Conservation (phyloP, 129 eudicot species). For the Saussurea involucrata region DNA sequence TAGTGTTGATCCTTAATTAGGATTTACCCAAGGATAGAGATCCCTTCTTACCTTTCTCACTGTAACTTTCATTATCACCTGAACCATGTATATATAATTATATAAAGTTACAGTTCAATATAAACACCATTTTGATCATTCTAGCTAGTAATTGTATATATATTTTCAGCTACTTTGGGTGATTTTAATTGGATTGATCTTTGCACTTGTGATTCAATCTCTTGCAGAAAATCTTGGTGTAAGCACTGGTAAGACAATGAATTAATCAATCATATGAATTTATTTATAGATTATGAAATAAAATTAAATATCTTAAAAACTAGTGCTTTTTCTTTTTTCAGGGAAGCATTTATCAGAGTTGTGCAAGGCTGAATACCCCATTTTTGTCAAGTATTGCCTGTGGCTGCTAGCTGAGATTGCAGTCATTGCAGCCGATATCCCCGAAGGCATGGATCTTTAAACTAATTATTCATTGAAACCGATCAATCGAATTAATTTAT, state of each 20-base stretch:
- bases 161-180: conserved; percentile 49
- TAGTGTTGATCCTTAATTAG: too few species aligned
- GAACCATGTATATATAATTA: too few species aligned
- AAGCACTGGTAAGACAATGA: conserved; percentile 39
- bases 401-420: conserved; percentile 88
- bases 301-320: not conserved
- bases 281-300: not conserved
- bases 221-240: conserved; percentile 72
- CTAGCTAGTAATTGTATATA: not conserved
- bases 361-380: conserved; percentile 89
- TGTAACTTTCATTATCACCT: too few species aligned
- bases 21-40: too few species aligned
- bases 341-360: conserved; percentile 79
- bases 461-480: not conserved
- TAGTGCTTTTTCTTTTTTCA: conserved; percentile 2
- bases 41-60: too few species aligned
- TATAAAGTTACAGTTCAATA: not conserved
- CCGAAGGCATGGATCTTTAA: conserved; percentile 58
- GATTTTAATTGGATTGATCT: conserved; percentile 48
- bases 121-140: not conserved
- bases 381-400: conserved; percentile 58
- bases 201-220: conserved; percentile 63
- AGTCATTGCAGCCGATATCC: conserved; percentile 91
- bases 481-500: not conserved
- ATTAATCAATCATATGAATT: not conserved